Evolutionary conservation across 345 rosid genomes (phyloP).

Genomic region (Litchi chinensis): DNA sequence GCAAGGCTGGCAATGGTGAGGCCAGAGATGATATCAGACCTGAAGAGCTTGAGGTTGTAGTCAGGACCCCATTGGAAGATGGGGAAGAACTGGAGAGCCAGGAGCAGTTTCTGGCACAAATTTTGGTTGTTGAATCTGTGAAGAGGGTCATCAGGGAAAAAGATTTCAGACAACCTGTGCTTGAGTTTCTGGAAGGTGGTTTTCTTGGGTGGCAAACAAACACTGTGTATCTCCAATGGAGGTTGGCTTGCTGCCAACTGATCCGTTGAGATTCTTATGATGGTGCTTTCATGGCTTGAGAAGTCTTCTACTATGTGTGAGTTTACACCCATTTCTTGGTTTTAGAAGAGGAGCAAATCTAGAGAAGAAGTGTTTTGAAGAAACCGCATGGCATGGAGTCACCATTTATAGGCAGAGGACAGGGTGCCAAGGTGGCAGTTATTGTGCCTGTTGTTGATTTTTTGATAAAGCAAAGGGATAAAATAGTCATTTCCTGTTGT

Average conservation of each 20-base stretch:
- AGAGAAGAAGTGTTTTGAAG: constrained; percentile 20
- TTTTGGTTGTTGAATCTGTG: constrained; percentile 78
- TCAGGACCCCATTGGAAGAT: constrained; percentile 79
- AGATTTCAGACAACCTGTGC: constrained; percentile 63
- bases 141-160: constrained; percentile 97
- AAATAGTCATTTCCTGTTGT: too few species aligned
- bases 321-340: constrained; percentile 41
- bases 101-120: constrained; percentile 49
- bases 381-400: not conserved
- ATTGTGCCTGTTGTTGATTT: not conserved
- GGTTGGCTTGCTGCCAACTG: constrained; percentile 18
- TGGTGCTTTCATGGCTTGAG: constrained; percentile 29
- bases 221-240: constrained; percentile 60
- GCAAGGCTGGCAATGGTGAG: constrained; percentile 99
- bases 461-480: too few species aligned
- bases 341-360: not conserved
- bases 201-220: constrained; percentile 69
- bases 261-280: constrained; percentile 24
- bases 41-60: constrained; percentile 59
- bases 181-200: constrained; percentile 68
- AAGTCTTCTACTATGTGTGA: constrained; percentile 56
- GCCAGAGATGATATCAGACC: constrained; percentile 92
- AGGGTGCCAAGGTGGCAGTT: constrained; percentile 24
- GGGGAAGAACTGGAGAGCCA: constrained; percentile 78
- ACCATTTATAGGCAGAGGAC: constrained; percentile 32